Evolutionary conservation across 495 filamentous ascomycete genomes (phyloP), one percentile per base, ranked within the genome.

Genomic region (Penicillium taxi): DNA sequence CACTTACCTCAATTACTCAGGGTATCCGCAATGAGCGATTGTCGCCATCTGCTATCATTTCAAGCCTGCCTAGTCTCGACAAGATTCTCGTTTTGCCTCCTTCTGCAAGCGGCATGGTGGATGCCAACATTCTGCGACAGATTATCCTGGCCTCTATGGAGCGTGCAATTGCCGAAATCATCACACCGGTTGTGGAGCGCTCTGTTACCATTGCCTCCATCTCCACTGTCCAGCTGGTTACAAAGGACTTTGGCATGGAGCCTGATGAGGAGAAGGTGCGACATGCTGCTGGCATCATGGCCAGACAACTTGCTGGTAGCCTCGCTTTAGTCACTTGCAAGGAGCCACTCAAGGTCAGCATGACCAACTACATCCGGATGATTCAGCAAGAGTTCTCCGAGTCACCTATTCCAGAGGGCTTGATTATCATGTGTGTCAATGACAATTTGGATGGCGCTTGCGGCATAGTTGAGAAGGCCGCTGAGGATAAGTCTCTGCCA

Each of bases 141-240:
- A 91, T 96, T 52, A 81, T 94, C 18, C 74, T 81, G 30, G 75
- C 69, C 27, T 86, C 91, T 6, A 82, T 94, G 24, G 86, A 85
- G 31, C 80, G 84, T 32, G 88, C 91, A 7, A 79, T 96, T 36
- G 77, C 82, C 22, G 93, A 96, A 48, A 98, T 98, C 46, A 95
- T 96, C 42, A 84, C 84, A 21, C 91, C 91, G 5, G 91, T 98
- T 6, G 93, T 98, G 9, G 91, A 98, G 53, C 77, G 91, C 16
- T 98, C 91, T 11, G 88, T 98, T 13, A 94, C 93, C 0, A 96
- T 98, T 56, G 91, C 91, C 22, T 87, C 89, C 5, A 96, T 99
- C 25, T 90, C 90, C 4, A 94, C 91, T 0, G 78, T 84, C 31
- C 85, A 95, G 58, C 79, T 99, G 53, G 82, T 99, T 19, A 81